Evolutionary conservation across 2,329 filamentous ascomycete species (phyloP).

Genomic region (Alternaria triticina): DNA sequence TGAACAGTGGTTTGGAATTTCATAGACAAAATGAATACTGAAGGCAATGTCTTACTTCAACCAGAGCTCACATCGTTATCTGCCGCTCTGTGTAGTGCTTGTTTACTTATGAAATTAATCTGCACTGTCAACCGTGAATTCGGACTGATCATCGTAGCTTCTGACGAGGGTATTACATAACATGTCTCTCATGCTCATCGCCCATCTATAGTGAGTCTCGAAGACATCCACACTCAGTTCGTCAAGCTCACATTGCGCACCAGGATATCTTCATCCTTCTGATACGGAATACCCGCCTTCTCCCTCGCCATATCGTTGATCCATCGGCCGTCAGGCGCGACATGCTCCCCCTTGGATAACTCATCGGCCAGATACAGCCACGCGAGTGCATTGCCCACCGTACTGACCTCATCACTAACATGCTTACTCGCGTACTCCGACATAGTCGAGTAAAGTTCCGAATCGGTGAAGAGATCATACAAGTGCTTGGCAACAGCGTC

Average conservation of each 20-base stretch:
- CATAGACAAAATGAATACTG: neutral
- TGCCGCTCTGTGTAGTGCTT: too few species aligned
- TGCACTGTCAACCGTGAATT: neutral
- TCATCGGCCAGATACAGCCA: slow-evolving; percentile 81
- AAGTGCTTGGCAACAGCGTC: slow-evolving; percentile 72
- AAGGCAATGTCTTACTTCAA: too few species aligned
- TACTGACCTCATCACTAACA: slow-evolving; percentile 82
- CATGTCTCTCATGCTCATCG: neutral
- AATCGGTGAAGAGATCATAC: slow-evolving; percentile 69
- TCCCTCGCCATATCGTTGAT: slow-evolving; percentile 76
- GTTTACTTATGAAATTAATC: too few species aligned
- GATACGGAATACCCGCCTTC: slow-evolving; percentile 66
- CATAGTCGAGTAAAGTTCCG: slow-evolving; percentile 71
- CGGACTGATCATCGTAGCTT: neutral
- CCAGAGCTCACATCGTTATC: too few species aligned
- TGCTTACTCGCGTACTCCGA: slow-evolving; percentile 66
- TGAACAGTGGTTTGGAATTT: neutral
- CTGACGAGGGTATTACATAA: neutral
- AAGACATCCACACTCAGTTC: neutral
- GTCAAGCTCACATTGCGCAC: slow-evolving; percentile 44
- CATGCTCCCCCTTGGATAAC: slow-evolving; percentile 63
- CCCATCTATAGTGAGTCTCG: neutral
- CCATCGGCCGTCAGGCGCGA: slow-evolving; percentile 69
- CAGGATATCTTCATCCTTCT: slow-evolving; percentile 65
- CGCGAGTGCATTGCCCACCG: slow-evolving; percentile 75